Conservation (phyloP, 345 rosid genomes). For the Linum tenue region DNA sequence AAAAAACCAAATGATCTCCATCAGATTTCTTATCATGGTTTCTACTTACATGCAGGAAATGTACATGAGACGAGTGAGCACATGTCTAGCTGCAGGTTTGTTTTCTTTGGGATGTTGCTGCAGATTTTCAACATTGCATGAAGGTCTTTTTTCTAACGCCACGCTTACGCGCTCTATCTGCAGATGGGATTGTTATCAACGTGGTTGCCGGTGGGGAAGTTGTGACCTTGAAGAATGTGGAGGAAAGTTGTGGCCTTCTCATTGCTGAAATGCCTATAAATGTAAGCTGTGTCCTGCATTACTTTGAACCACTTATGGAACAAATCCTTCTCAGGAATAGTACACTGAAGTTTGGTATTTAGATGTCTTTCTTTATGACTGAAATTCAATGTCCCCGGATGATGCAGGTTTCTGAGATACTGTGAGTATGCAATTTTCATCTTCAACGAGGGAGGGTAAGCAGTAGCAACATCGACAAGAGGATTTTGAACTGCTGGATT, state of each 20-base stretch:
- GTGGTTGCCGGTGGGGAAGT: constrained; percentile 96
- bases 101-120: constrained; percentile 5
- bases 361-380: background rate
- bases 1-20: background rate
- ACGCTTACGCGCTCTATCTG: no score
- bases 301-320: background rate
- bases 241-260: constrained; percentile 56
- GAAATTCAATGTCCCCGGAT: constrained; percentile 7
- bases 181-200: constrained; percentile 89
- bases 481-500: constrained; percentile 1
- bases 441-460: background rate
- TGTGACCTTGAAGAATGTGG: constrained; percentile 58
- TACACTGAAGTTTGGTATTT: background rate
- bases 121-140: background rate
- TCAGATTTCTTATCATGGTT: constrained; percentile 2
- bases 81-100: constrained; percentile 84
- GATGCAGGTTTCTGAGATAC: constrained; percentile 78
- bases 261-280: constrained; percentile 91
- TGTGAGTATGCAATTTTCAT: constrained; percentile 27
- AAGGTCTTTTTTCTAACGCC: background rate
- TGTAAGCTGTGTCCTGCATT: constrained; percentile 27
- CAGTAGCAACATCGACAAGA: constrained; percentile 1
- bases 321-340: background rate
- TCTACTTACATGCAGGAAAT: constrained; percentile 50
- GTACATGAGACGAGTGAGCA: constrained; percentile 56